Evolutionary conservation across 176 grass and related monocot genomes (phyloP).

Genomic region (Sorghum bicolor): DNA sequence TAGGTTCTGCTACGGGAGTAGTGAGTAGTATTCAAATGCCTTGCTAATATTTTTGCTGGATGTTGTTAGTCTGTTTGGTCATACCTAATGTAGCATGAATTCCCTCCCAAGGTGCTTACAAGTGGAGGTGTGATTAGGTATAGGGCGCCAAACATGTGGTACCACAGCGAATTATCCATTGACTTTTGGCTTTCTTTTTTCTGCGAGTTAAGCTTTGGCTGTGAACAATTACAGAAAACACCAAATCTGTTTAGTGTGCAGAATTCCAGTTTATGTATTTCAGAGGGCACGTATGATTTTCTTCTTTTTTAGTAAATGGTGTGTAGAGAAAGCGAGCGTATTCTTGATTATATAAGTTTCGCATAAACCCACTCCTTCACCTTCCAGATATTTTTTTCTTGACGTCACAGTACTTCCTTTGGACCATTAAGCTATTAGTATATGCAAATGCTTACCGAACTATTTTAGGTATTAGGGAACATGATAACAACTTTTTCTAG

Average conservation of each 20-base stretch:
- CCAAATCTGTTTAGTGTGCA: not conserved
- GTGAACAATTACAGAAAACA: not conserved
- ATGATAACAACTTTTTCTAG: not conserved
- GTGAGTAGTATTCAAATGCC: not conserved
- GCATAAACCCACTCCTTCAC: not conserved
- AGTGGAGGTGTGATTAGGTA: conserved; percentile 1
- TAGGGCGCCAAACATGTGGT: not conserved
- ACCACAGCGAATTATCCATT: not conserved
- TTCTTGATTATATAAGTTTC: not conserved
- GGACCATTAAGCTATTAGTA: not conserved
- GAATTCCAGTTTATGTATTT: not conserved
- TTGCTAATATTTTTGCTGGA: not conserved
- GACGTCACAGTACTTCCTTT: not conserved
- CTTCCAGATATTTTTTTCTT: not conserved
- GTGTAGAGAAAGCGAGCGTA: not conserved
- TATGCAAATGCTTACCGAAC: conserved; percentile 3
- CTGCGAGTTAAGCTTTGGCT: not conserved
- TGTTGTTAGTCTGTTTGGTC: not conserved
- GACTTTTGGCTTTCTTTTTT: not conserved
- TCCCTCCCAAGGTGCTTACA: not conserved
- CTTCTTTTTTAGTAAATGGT: not conserved
- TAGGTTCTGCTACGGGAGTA: not conserved
- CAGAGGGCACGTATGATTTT: not conserved
- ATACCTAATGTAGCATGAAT: not conserved
- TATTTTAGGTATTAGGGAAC: conserved; percentile 12